A percentile compares a stretch with the other conserved stretches of the same genome.
Conservation (phyloP, 2,329 filamentous ascomycete genomes). For the Penicillium sp. region DNA sequence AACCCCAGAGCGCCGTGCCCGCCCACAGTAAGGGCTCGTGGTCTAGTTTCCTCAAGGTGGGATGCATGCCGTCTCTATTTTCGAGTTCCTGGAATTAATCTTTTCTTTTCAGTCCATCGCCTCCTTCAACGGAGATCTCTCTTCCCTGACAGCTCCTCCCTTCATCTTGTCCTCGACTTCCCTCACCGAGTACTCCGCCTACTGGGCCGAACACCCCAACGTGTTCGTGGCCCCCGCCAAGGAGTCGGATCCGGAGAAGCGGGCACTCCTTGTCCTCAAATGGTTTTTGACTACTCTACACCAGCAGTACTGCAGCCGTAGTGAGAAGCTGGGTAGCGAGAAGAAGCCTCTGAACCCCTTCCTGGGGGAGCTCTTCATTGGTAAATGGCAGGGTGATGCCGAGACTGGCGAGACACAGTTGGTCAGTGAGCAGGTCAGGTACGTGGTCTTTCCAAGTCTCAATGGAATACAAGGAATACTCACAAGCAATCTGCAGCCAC, state of each 20-base stretch:
- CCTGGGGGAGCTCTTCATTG: conserved; percentile 89
- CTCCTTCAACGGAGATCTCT: conserved; percentile 78
- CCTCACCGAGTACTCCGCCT: conserved; percentile 76
- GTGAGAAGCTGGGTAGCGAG: conserved; percentile 82
- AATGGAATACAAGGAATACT: neutral
- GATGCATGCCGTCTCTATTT: conserved; percentile 3
- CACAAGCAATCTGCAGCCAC: conserved; percentile 53
- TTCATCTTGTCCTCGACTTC: conserved; percentile 79
- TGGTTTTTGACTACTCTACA: conserved; percentile 95
- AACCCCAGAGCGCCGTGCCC: conserved; percentile 42
- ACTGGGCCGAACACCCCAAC: conserved; percentile 76
- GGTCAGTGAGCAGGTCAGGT: conserved; percentile 89
- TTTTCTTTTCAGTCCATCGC: conserved; percentile 60
- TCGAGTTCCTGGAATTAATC: conserved; percentile 7
- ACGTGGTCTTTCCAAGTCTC: conserved; percentile 1
- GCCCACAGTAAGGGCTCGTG: conserved; percentile 46
- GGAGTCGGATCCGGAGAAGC: conserved; percentile 76
- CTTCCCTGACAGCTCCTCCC: conserved; percentile 75
- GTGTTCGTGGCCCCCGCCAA: conserved; percentile 79
- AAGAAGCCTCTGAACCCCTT: conserved; percentile 99
- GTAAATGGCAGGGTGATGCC: conserved; percentile 72
- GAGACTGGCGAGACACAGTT: conserved; percentile 74
- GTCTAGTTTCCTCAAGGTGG: conserved; percentile 50
- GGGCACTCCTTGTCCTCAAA: conserved; percentile 83
- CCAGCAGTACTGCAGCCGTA: conserved; percentile 74